phyloP scores from a whole-genome alignment of 1,284 basidiomycete genomes.

The Marasmius fiardii region DNA sequence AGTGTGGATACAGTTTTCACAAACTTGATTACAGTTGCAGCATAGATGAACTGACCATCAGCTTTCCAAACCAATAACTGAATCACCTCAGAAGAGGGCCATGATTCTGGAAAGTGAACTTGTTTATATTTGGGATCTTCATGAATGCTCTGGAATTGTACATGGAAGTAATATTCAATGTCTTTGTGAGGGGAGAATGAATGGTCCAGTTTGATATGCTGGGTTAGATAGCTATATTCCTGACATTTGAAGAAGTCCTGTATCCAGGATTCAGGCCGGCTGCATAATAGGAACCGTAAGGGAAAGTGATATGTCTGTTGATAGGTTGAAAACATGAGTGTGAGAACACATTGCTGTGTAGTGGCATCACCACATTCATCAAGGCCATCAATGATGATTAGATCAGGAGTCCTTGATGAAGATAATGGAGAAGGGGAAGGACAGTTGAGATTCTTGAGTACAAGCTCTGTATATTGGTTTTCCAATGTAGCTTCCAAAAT shows the following conservation, averaged over 20 bases:
- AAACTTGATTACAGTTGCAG: slow-evolving; percentile 23
- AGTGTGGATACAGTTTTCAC: slow-evolving; percentile 18
- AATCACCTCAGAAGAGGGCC: slow-evolving; percentile 18
- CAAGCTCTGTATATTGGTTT: background rate
- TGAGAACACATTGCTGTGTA: background rate
- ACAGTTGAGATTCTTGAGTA: too few species aligned
- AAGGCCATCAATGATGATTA: slow-evolving; percentile 7
- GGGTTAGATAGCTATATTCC: background rate
- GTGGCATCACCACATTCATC: background rate
- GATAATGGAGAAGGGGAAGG: background rate
- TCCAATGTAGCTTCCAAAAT: background rate
- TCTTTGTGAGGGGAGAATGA: background rate
- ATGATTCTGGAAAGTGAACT: background rate
- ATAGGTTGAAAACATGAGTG: background rate
- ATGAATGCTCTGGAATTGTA: background rate
- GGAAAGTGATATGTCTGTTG: slow-evolving; percentile 7
- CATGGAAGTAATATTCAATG: background rate
- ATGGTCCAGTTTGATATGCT: background rate
- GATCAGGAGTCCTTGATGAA: background rate
- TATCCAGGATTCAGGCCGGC: slow-evolving; percentile 23
- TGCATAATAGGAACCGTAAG: slow-evolving; percentile 23
- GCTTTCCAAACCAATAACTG: slow-evolving; percentile 19
- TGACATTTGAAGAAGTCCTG: slow-evolving; percentile 13
- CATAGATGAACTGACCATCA: slow-evolving; percentile 23
- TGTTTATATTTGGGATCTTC: background rate